Base-by-base conservation (phyloP, 352 stramenopile genomes). In the Pythium guiyangense region DNA sequence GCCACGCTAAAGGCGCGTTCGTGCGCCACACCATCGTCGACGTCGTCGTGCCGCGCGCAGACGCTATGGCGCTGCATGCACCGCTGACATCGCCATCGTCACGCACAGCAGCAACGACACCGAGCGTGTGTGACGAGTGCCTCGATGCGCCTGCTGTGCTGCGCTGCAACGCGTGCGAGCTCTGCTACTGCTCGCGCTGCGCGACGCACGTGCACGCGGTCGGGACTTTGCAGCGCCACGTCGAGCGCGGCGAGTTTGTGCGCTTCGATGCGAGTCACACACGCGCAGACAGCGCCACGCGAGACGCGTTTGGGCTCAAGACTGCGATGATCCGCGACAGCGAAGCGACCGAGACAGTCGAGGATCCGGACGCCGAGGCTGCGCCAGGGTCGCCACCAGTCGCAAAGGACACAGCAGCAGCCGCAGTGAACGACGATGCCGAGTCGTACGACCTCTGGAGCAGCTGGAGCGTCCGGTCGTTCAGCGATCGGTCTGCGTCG, bases 111-210 rank as follows among this genome's bases (percentile, higher is more conserved):
- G 62, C 46, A 20, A 47, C 37, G 31, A 52, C 25, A 4, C 44
- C 45, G 18, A 64, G 29, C 26, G 50, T 53, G 31, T 90, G 80
- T 49, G 75, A 87, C 37, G 76, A 86, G 49, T 90, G 80, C 43
- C 17, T 40, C 3, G 29, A 48, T 27, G 15, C 26, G 0, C 6
- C 43, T 17, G 77, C 77, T 6, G 62, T 64, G 14, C 55, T 86
- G 40, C 50, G 49, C 31, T 90, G 77, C 48, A 49, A 49, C 11
- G 67, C 68, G 39, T 90, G 79, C 49, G 71, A 78, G 46, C 64
- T 90, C 22, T 50, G 64, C 26, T 68, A 79, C 49, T 90, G 80
- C 46, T 54, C 54, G 9, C 11, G 22, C 6, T 90, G 80, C 49
- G 73, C 67, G 3, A 57, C 65, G 15, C 47, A 62, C 5, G 62